Evolutionary conservation across 2,329 filamentous ascomycete species (phyloP).

Genomic region (Fusarium clavum): DNA sequence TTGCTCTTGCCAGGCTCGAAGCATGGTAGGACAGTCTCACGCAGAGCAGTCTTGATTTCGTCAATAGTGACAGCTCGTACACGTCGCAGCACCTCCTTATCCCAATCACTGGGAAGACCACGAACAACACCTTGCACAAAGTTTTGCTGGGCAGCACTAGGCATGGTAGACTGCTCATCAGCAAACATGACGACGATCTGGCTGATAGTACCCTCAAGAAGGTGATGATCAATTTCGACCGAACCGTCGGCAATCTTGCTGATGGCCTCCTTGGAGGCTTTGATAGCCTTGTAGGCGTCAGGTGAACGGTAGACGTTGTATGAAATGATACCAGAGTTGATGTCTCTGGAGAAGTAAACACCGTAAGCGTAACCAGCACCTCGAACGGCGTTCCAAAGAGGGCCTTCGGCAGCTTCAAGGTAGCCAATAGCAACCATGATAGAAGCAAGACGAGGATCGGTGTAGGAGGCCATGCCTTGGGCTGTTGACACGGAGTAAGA

Average conservation of each 20-base stretch:
- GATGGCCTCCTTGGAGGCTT: constrained; percentile 79
- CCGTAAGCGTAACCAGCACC: constrained; percentile 95
- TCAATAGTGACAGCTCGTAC: constrained; percentile 81
- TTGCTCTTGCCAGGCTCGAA: constrained; percentile 86
- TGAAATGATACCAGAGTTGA: constrained; percentile 82
- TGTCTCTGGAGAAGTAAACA: constrained; percentile 79
- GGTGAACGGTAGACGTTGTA: constrained; percentile 93
- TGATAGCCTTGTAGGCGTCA: constrained; percentile 87
- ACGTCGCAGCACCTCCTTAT: constrained; percentile 78
- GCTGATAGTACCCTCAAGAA: constrained; percentile 90
- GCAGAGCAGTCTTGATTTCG: constrained; percentile 80
- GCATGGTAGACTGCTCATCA: constrained; percentile 88
- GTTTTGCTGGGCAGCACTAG: constrained; percentile 82
- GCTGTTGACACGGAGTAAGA: constrained; percentile 85
- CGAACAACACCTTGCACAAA: constrained; percentile 86
- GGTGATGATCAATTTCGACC: constrained; percentile 78
- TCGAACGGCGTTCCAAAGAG: constrained; percentile 92
- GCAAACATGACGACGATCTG: constrained; percentile 88
- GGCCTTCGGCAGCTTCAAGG: constrained; percentile 92
- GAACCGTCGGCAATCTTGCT: constrained; percentile 78
- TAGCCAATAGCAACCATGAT: constrained; percentile 91
- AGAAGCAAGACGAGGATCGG: constrained; percentile 82
- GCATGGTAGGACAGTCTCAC: constrained; percentile 79
- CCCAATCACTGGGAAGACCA: constrained; percentile 81
- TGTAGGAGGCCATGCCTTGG: constrained; percentile 78